phyloP scores from a whole-genome alignment of 2,329 filamentous ascomycete species.

The Bipolaris victoriae region DNA sequence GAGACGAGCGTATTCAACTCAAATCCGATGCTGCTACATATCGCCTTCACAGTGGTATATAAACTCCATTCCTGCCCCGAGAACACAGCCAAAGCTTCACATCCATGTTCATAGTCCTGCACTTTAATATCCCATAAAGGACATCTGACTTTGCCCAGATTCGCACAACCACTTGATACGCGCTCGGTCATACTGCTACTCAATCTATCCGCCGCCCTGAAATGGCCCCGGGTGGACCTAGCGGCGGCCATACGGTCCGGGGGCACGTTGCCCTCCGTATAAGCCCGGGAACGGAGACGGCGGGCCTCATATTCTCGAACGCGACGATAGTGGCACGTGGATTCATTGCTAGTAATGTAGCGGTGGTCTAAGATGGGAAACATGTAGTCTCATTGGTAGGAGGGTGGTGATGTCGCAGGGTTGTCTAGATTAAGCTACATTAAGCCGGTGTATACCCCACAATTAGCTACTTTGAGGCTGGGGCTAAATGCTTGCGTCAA shows the following conservation, averaged over 20 bases:
- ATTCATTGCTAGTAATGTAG: slow-evolving; percentile 1
- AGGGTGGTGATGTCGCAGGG: slow-evolving; percentile 1
- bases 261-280: slow-evolving; percentile 19
- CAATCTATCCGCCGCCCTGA: slow-evolving; percentile 44
- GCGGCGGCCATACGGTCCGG: slow-evolving; percentile 46
- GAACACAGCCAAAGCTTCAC: slow-evolving; percentile 19
- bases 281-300: slow-evolving; percentile 5
- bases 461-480: slow-evolving; percentile 4
- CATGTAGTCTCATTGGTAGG: slow-evolving; percentile 2
- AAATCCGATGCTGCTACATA: neutral
- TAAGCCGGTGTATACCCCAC: slow-evolving; percentile 19
- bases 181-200: slow-evolving; percentile 31
- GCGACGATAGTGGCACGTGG: slow-evolving; percentile 8
- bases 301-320: slow-evolving; percentile 8
- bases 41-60: slow-evolving; percentile 24
- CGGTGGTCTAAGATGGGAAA: neutral
- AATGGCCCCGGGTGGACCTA: slow-evolving; percentile 27
- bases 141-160: slow-evolving; percentile 20
- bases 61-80: slow-evolving; percentile 17
- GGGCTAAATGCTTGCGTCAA: slow-evolving; percentile 6
- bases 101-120: slow-evolving; percentile 19
- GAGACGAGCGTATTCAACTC: neutral
- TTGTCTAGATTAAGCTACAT: slow-evolving; percentile 24
- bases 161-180: slow-evolving; percentile 13
- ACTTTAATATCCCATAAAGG: slow-evolving; percentile 32